A percentile compares a stretch with the other conserved stretches of the same genome.
Conservation (phyloP, 208 protist genomes). For the Acanthamoeba healyi region DNA sequence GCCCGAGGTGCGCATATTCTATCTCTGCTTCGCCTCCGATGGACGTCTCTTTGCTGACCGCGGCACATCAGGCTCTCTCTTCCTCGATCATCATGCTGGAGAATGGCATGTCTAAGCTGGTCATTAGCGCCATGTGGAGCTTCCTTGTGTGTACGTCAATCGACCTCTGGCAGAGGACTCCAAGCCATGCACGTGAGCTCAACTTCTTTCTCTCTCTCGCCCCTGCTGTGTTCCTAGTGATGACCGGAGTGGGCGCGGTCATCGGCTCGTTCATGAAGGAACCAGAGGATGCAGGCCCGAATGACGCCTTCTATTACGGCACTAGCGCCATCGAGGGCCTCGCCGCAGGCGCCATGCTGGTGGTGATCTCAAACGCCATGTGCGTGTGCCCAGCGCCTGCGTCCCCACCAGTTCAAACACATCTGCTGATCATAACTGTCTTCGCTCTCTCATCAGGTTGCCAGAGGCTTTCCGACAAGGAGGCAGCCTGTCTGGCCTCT, state of each 20-base stretch:
- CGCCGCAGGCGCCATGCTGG: not conserved
- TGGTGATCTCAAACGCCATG: constrained; percentile 36
- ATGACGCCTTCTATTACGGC: not conserved
- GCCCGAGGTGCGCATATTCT: not conserved
- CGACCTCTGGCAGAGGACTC: not conserved
- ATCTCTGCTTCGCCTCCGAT: no score
- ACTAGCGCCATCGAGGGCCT: not conserved
- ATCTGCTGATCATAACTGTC: no score
- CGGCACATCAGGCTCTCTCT: not conserved
- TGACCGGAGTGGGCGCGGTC: not conserved
- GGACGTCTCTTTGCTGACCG: not conserved
- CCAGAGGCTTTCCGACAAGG: not conserved
- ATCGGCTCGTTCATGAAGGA: constrained; percentile 22
- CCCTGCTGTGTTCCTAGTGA: not conserved
- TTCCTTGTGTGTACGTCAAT: not conserved
- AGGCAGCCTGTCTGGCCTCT: not conserved
- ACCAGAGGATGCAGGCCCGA: not conserved
- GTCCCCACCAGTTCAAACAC: not conserved
- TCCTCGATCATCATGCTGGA: constrained; percentile 30
- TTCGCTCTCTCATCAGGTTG: not conserved
- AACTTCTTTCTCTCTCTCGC: not conserved
- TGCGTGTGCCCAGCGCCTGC: not conserved
- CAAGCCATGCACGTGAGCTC: not conserved
- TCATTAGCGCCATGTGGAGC: not conserved
- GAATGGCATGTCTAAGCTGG: constrained; percentile 1